Percentiles rank a stretch among this genome's conserved stretches.
Conservation (phyloP, 1,284 basidiomycete species). For the Ganoderma meredithae region DNA sequence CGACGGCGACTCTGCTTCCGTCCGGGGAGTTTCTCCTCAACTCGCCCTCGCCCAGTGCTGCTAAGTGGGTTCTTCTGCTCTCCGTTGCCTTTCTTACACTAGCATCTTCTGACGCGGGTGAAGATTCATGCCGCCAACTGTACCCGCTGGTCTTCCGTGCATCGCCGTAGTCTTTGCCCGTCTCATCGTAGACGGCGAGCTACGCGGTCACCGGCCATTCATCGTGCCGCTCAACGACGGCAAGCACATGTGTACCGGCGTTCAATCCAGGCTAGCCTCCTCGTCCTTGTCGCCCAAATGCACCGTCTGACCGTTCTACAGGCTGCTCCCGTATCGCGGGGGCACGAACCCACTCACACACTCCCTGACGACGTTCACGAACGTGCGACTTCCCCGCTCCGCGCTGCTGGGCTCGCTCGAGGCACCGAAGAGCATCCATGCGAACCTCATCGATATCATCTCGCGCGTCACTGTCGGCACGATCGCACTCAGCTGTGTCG, state of each 20-base stretch:
- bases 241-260: slow-evolving; percentile 41
- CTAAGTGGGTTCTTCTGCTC: slow-evolving; percentile 44
- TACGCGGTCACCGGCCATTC: slow-evolving; percentile 45
- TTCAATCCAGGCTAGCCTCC: slow-evolving; percentile 38
- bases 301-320: slow-evolving; percentile 21
- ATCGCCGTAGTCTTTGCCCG: slow-evolving; percentile 47
- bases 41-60: slow-evolving; percentile 44
- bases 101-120: not conserved
- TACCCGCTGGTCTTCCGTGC: slow-evolving; percentile 44
- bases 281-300: not conserved
- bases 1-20: slow-evolving; percentile 45
- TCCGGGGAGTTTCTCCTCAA: slow-evolving; percentile 46
- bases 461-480: slow-evolving; percentile 50
- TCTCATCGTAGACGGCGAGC: slow-evolving; percentile 41
- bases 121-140: slow-evolving; percentile 55
- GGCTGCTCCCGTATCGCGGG: slow-evolving; percentile 45
- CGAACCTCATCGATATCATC: slow-evolving; percentile 46
- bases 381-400: slow-evolving; percentile 44
- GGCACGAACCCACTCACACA: slow-evolving; percentile 48
- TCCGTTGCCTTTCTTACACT: no score
- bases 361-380: slow-evolving; percentile 48
- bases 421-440: slow-evolving; percentile 37
- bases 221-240: slow-evolving; percentile 46
- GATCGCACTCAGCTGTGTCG: slow-evolving; percentile 43
- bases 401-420: slow-evolving; percentile 46